A percentile compares a stretch with the other conserved stretches of the same genome.
Evolutionary conservation across 2,329 filamentous ascomycete genomes (phyloP).

Genomic region (Tolypocladium ovalisporum): DNA sequence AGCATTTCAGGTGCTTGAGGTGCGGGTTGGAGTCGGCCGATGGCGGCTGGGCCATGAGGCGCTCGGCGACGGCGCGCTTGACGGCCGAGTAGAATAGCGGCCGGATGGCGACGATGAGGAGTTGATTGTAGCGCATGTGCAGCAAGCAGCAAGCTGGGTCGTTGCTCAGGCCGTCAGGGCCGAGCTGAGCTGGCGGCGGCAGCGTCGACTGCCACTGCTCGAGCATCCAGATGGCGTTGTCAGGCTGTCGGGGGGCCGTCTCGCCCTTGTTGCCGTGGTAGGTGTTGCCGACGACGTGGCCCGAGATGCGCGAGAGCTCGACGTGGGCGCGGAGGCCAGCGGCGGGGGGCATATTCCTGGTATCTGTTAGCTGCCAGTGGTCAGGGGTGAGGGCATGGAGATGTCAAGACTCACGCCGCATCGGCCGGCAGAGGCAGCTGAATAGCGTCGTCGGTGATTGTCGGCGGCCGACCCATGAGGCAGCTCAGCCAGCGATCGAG

Average conservation of each 20-base stretch:
- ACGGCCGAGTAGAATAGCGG: constrained; percentile 36
- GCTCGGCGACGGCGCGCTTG: constrained; percentile 33
- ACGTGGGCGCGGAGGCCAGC: constrained; percentile 34
- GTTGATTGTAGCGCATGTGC: constrained; percentile 40
- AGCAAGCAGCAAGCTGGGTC: constrained; percentile 33
- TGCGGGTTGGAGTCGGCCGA: constrained; percentile 11
- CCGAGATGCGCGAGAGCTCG: constrained; percentile 34
- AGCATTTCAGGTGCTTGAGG: constrained; percentile 22
- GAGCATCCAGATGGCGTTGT: constrained; percentile 30
- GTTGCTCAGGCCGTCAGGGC: constrained; percentile 19
- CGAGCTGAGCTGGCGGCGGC: constrained; percentile 25
- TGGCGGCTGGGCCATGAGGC: constrained; percentile 17
- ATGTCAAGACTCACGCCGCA: constrained; percentile 22
- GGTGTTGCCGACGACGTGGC: constrained; percentile 36
- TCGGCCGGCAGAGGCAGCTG: constrained; percentile 28
- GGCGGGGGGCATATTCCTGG: constrained; percentile 30
- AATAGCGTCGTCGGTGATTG: constrained; percentile 35
- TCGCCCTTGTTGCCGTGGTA: constrained; percentile 22
- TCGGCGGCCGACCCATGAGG: constrained; percentile 36
- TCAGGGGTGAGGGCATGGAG: not conserved
- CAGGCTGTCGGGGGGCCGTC: constrained; percentile 19
- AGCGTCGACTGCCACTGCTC: constrained; percentile 27
- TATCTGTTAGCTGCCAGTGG: not conserved
- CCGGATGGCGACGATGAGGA: constrained; percentile 36
- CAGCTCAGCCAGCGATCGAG: constrained; percentile 37